These are phyloP conservation scores for Ceratobasidium sp. DNA, from an alignment of 1,284 basidiomycete genomes.

Conservation along the genomic window DNA sequence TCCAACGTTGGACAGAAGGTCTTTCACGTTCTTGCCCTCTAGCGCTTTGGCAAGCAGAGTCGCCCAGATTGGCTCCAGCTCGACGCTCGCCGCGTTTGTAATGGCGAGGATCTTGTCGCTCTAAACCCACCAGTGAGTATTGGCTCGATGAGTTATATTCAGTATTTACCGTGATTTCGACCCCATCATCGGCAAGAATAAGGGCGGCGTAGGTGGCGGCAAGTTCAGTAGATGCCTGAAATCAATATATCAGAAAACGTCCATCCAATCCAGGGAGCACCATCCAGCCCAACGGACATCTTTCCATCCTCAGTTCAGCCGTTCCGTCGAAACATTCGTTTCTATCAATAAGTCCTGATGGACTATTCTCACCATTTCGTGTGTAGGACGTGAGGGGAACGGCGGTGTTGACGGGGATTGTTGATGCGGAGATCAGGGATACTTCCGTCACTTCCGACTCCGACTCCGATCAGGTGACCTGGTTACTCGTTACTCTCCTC, in stretches of 20 bases:
- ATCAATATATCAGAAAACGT: conserved; percentile 6
- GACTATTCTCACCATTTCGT: conserved; percentile 29
- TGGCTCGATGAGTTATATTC: neutral
- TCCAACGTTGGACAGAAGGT: conserved; percentile 92
- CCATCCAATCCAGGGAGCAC: neutral
- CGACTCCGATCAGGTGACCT: conserved; percentile 28
- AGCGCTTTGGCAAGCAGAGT: conserved; percentile 96
- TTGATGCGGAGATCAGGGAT: conserved; percentile 22
- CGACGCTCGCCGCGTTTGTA: conserved; percentile 85
- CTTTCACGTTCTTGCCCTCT: conserved; percentile 98
- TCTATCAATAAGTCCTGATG: no score
- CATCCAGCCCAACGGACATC: conserved; percentile 1
- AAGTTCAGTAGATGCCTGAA: conserved; percentile 77
- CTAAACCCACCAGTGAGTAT: conserved; percentile 61
- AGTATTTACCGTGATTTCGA: conserved; percentile 95
- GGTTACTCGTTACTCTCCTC: conserved; percentile 6
- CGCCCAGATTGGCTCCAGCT: conserved; percentile 98
- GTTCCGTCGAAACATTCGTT: neutral
- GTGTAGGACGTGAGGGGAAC: conserved; percentile 15
- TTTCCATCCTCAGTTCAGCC: neutral
- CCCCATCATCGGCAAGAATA: conserved; percentile 96
- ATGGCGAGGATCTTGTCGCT: conserved; percentile 92
- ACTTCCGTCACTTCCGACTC: no score
- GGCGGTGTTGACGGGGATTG: conserved; percentile 23
- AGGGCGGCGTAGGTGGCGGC: conserved; percentile 93